Base-by-base conservation (phyloP, 2,329 filamentous ascomycete genomes). In the Fusarium hainanense region DNA sequence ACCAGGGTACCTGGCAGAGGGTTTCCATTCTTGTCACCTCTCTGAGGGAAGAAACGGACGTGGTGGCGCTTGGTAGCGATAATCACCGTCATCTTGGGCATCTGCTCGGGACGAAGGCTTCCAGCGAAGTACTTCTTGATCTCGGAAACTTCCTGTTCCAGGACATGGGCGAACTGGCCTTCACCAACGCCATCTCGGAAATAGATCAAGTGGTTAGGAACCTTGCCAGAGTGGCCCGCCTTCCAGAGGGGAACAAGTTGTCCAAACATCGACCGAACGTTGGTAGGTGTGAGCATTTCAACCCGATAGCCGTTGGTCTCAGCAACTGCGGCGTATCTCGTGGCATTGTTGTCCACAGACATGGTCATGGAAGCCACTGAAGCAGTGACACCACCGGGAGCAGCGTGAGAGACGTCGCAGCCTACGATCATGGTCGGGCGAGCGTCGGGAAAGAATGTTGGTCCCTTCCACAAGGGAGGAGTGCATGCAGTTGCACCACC, bases 1-100 rank as follows among this genome's bases (percentile, higher is more conserved):
- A 99, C 90, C 1, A 99, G 78, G 0, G 93, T 97, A 5, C 96
- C 97, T 0, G 95, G 95, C 0, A 95, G 79, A 1, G 94, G 87
- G 75, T 98, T 99, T 37, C 85, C 87, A 70, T 97, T 97, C 50
- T 85, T 85, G 76, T 99, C 96, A 20, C 78, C 80, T 0, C 82
- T 79, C 49, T 88, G 85, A 0, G 96, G 95, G 83, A 98, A 98
- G 78, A 97, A 94, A 18, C 96, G 92, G 55, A 97, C 90, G 75
- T 98, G 95, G 72, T 99, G 96, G 5, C 96, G 92, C 85, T 99
- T 99, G 2, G 93, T 94, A 2, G 93, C 94, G 47, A 98, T 87
- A 42, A 97, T 88, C 13, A 97, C 93, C 0, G 94, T 94, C 75
- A 98, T 90, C 77, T 92, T 92, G 4, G 92, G 82, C 4, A 70